phyloP scores from a whole-genome alignment of 73 alveolate species.

The Paramecium bursaria region DNA sequence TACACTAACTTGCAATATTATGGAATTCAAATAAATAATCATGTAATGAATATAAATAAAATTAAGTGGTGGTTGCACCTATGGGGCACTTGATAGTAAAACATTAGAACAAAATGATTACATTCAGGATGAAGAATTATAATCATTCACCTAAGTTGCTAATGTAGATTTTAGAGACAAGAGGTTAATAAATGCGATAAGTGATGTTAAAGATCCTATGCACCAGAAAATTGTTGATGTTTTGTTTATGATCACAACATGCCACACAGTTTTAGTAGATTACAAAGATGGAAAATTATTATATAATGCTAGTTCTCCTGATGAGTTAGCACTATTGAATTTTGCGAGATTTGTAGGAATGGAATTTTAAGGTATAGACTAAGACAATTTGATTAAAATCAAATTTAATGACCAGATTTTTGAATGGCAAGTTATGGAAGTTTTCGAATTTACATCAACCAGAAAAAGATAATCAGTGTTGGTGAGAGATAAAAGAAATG shows the following conservation, averaged over 20 bases:
- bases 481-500: constrained; percentile 76
- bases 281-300: constrained; percentile 72
- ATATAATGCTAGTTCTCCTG: constrained; percentile 88
- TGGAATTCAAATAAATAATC: constrained; percentile 74
- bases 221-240: constrained; percentile 36
- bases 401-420: constrained; percentile 71
- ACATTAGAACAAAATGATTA: background rate
- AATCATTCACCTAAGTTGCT: constrained; percentile 23
- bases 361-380: constrained; percentile 72
- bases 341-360: constrained; percentile 84
- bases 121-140: constrained; percentile 52
- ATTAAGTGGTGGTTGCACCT: constrained; percentile 18
- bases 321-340: constrained; percentile 87
- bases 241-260: constrained; percentile 70
- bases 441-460: constrained; percentile 83
- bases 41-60: constrained; percentile 21
- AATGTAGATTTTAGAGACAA: constrained; percentile 74
- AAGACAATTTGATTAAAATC: constrained; percentile 59
- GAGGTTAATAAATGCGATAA: constrained; percentile 20
- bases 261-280: constrained; percentile 81
- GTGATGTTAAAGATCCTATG: constrained; percentile 15
- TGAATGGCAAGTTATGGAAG: constrained; percentile 78
- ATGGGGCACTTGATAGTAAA: constrained; percentile 40
- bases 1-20: constrained; percentile 79
- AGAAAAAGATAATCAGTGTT: constrained; percentile 92